These are phyloP conservation scores for Cytospora leucostoma DNA, from an alignment of 2,329 filamentous ascomycete species.

Conservation along the genomic window DNA sequence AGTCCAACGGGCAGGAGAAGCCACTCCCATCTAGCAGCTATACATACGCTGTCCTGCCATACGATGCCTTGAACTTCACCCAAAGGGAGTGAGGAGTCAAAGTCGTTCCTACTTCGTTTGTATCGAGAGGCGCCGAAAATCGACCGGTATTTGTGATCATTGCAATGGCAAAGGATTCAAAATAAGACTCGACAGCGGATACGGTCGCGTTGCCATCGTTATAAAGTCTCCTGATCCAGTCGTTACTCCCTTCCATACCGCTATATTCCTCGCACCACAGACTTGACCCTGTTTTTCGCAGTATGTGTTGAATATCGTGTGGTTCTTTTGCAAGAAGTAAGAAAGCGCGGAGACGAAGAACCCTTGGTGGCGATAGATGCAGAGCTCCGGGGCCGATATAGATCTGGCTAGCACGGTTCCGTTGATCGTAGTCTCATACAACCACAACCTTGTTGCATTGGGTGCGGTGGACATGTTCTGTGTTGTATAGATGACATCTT, in stretches of 20 bases:
- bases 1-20: neutral
- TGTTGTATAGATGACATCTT: neutral
- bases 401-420: neutral
- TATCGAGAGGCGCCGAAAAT: neutral
- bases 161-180: neutral
- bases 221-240: neutral
- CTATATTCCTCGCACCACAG: too few relatives aligned
- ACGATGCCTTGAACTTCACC: neutral
- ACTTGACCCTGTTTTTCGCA: too few relatives aligned
- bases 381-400: neutral
- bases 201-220: neutral
- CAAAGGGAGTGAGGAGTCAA: neutral
- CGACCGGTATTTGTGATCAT: neutral
- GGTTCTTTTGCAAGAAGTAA: neutral
- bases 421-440: neutral
- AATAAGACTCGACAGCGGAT: neutral
- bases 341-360: neutral
- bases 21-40: neutral
- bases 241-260: neutral
- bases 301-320: neutral
- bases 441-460: neutral
- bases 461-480: neutral
- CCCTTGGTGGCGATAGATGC: neutral
- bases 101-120: neutral
- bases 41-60: neutral